These are phyloP conservation scores for Claviceps capensis DNA, from an alignment of 2,329 filamentous ascomycete genomes.

Conservation along the genomic window DNA sequence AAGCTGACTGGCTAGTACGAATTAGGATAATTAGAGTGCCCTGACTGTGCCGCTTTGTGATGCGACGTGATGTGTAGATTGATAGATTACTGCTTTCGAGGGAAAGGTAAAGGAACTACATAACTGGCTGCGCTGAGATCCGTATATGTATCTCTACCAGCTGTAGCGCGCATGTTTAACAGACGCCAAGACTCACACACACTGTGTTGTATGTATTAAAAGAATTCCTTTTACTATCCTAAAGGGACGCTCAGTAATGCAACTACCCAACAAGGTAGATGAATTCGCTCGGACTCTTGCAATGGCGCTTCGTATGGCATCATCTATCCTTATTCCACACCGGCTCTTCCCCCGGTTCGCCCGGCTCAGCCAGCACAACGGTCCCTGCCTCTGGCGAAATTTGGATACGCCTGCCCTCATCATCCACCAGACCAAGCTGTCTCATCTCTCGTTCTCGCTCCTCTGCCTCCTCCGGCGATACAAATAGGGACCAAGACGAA, in stretches of 20 bases:
- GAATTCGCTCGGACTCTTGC: background rate
- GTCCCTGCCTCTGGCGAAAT: background rate
- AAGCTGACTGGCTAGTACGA: too few species aligned
- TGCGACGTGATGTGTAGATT: too few species aligned
- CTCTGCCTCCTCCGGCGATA: background rate
- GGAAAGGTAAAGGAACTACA: too few species aligned
- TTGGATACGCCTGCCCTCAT: constrained; percentile 2
- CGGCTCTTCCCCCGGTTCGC: constrained; percentile 1
- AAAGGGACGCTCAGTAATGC: background rate
- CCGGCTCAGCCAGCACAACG: constrained; percentile 3
- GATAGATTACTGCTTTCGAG: too few species aligned
- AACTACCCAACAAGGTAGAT: background rate
- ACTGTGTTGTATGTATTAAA: too few species aligned
- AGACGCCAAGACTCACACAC: too few species aligned
- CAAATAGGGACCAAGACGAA: background rate
- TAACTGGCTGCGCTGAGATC: too few species aligned
- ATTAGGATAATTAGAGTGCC: too few species aligned
- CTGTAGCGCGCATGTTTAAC: too few species aligned
- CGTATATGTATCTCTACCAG: too few species aligned
- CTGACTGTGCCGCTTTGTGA: too few species aligned
- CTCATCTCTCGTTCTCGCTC: background rate
- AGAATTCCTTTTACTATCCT: too few species aligned
- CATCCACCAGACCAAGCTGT: constrained; percentile 6
- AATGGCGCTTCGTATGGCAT: background rate
- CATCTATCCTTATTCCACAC: constrained; percentile 1